Evolutionary conservation across 192 early-diverging fungal genomes (phyloP).

Genomic region (Neocallimastix lanati): DNA sequence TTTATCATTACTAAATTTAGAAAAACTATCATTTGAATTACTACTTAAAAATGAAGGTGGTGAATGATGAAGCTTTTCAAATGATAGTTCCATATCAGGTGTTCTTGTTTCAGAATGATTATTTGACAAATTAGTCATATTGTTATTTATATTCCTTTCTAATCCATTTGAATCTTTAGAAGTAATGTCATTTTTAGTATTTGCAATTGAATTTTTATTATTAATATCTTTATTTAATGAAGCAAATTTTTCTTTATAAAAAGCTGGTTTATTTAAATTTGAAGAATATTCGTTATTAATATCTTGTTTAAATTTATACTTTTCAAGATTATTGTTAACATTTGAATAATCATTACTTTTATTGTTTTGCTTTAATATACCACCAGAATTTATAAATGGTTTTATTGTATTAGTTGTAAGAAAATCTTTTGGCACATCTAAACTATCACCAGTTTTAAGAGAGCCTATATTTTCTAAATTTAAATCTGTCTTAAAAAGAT

Average conservation of each 20-base stretch:
- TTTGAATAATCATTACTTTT: neutral
- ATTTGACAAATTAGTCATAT: too few species aligned
- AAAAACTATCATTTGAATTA: too few species aligned
- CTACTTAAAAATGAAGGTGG: too few species aligned
- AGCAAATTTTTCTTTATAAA: neutral
- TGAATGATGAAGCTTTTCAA: too few species aligned
- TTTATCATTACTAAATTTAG: neutral
- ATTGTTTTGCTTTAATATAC: neutral
- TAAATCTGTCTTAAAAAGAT: neutral
- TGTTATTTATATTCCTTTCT: too few species aligned
- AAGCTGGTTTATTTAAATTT: neutral
- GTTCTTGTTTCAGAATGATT: too few species aligned
- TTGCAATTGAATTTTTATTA: neutral
- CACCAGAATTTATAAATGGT: neutral
- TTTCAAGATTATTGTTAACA: neutral
- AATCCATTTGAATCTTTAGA: too few species aligned
- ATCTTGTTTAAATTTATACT: neutral
- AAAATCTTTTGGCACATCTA: neutral
- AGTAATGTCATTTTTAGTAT: too few species aligned
- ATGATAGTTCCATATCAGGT: too few species aligned
- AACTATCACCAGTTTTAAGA: neutral
- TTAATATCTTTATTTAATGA: neutral
- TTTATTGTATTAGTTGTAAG: neutral
- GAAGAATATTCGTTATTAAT: neutral
- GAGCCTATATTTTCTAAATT: neutral